Base-by-base conservation (phyloP, 2,329 filamentous ascomycete species). In the Rutstroemia sp. region DNA sequence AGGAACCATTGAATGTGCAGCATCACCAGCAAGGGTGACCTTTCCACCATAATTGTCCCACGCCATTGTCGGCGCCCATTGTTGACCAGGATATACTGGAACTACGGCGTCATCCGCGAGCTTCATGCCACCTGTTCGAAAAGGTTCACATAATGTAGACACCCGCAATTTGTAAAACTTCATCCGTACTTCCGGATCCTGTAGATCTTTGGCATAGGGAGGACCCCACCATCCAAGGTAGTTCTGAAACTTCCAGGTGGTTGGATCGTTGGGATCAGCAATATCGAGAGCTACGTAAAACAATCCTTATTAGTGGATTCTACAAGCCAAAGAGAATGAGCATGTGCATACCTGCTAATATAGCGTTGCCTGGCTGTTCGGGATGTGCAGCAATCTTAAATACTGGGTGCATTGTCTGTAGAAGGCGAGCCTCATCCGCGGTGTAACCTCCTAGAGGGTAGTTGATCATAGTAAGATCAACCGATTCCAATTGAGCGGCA, bases 1-100 rank as follows among this genome's bases (percentile, higher is more conserved):
- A 21, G 42, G 25, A 23, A 42, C 17, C 51, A 53, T 53, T 10
- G 51, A 17, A 46, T 53, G 41, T n/a, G 47, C 47, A 34, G 47
- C 47, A 37, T 49, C 47, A 16, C 47, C 47, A 7, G 47, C 47
- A 17, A 49, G 27, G n/a, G 47, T 49, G 23, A 49, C 34, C 27
- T n/a, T 34, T 16, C 47, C 23, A n/a, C 23, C 21, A 46, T 46
- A 23, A 27, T 38, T 37, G 23, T 49, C n/a, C 47, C 47, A 49
- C 6, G 23, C 14, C 34, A 37, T 49, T 38, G 23, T 49, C 14
- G 47, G 47, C 21, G 42, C 42, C 42, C 42, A 46, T 21, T 46
- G 19, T 12, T 46, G 42, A 19, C 42, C 42, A 14, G 42, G 19
- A 46, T 46, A 46, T 10, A 46, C 42, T 14, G 42, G 42, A 19